Conservation (phyloP, 345 rosid species). For the Laguncularia racemosa region DNA sequence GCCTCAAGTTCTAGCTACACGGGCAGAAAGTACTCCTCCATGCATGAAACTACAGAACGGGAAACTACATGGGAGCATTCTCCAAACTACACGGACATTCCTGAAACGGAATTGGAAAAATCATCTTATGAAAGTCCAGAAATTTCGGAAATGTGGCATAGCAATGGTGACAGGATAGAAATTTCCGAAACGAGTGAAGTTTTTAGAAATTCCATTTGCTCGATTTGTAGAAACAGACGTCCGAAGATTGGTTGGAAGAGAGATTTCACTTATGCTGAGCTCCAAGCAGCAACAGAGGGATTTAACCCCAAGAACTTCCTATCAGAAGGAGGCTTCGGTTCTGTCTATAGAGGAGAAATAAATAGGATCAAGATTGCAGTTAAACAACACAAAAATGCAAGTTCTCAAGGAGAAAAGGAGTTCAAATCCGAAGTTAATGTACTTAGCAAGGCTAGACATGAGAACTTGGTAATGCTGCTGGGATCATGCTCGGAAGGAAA, state of each 20-base stretch:
- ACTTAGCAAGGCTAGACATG: conserved; percentile 48
- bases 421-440: conserved; percentile 58
- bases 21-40: conserved; percentile 12
- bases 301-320: conserved; percentile 35
- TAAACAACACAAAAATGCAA: conserved; percentile 45
- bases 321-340: conserved; percentile 67
- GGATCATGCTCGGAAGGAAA: conserved; percentile 59
- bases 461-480: conserved; percentile 51
- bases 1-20: conserved; percentile 19
- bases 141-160: conserved; percentile 13
- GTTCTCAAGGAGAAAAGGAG: conserved; percentile 60
- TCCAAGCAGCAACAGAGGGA: conserved; percentile 48
- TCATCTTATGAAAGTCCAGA: conserved; percentile 12
- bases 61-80: conserved; percentile 21
- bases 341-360: conserved; percentile 43
- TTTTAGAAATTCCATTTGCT: conserved; percentile 38
- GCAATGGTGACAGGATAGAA: conserved; percentile 21
- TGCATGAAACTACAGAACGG: conserved; percentile 12
- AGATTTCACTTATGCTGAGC: conserved; percentile 48
- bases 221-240: conserved; percentile 40
- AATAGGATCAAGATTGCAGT: conserved; percentile 46
- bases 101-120: conserved; percentile 10
- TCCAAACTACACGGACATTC: conserved; percentile 4
- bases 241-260: conserved; percentile 45
- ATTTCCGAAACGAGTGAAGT: conserved; percentile 14